A percentile compares a stretch with the other conserved stretches of the same genome.
Evolutionary conservation across 1,284 basidiomycete genomes (phyloP).

Genomic region (Ceratobasidium sp.): DNA sequence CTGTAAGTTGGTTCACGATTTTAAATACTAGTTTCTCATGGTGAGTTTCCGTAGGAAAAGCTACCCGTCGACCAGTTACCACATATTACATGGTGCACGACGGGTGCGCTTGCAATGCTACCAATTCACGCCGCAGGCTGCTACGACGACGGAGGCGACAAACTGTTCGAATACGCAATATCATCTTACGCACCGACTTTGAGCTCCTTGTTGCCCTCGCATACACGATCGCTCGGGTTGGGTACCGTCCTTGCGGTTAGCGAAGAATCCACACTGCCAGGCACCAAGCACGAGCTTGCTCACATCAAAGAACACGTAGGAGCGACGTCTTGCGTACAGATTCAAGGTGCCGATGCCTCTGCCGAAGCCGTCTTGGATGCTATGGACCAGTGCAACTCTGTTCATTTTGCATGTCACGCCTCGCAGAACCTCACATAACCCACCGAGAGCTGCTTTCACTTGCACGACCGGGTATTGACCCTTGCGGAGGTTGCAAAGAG

Average conservation of each 20-base stretch:
- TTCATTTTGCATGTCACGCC: constrained; percentile 46
- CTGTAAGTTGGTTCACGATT: not conserved
- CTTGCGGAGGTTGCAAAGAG: no score
- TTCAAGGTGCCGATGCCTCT: constrained; percentile 1
- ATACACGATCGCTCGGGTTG: not conserved
- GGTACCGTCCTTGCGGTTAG: constrained; percentile 33
- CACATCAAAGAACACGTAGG: constrained; percentile 1
- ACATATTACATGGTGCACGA: constrained; percentile 33
- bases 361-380: not conserved
- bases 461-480: no score
- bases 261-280: constrained; percentile 26
- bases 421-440: no score
- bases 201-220: not conserved
- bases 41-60: not conserved
- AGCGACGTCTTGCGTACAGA: not conserved
- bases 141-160: not conserved
- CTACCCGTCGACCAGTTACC: constrained; percentile 9
- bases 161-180: constrained; percentile 7
- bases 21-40: not conserved
- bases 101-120: constrained; percentile 9
- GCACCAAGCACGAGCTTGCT: constrained; percentile 29
- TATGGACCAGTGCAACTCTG: constrained; percentile 26
- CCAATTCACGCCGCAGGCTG: constrained; percentile 29
- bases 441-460: no score
- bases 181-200: constrained; percentile 20